Evolutionary conservation across 257 asterid genomes (phyloP), one percentile per base, ranked within the genome.

Genomic region (Lavandula angustifolia): DNA sequence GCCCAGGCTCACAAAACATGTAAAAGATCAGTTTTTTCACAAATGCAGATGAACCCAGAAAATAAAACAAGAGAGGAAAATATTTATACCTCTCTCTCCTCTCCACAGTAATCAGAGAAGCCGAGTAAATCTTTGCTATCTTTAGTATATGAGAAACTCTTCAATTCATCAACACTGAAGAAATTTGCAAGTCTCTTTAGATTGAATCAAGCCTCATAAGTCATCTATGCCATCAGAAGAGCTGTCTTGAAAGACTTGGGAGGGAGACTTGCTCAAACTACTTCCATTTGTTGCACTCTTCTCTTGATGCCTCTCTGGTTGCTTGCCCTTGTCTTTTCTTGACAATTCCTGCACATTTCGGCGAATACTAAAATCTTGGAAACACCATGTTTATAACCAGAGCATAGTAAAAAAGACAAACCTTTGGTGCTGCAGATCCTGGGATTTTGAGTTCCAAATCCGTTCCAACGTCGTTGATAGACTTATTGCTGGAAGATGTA

Each of bases 401-500:
- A 9, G 3, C 27, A 46, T n/a, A 1, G 3, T 5, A 56, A 32
- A 41, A 42, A 49, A 34, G 22, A 62, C 65, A 41, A 49, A 62
- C 77, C 77, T 56, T 56, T 38, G 31, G 38, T 54, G 48, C 31
- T 27, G 50, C 33, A 9, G 78, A 64, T 46, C 78, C 76, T 12
- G 73, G 78, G 13, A 46, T 33, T 64, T 52, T 64, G 31, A 77
- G 78, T 49, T 77, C 78, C 71, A 77, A 60, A 8, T 73, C 73
- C 44, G 76, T 68, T 53, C 16, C 67, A 12, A 54, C 32, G 6
- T 52, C 62, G 6, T 58, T 31, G 16, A 43, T 47, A 40, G 63
- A 42, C 22, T 56, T 68, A 38, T n/a, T 47, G 48, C 17, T 47
- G 10, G 50, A 53, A 32, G 62, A 43, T 73, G 9, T 41, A 17